Base-by-base conservation (phyloP, 306 rosid species). In the Medicago truncatula region DNA sequence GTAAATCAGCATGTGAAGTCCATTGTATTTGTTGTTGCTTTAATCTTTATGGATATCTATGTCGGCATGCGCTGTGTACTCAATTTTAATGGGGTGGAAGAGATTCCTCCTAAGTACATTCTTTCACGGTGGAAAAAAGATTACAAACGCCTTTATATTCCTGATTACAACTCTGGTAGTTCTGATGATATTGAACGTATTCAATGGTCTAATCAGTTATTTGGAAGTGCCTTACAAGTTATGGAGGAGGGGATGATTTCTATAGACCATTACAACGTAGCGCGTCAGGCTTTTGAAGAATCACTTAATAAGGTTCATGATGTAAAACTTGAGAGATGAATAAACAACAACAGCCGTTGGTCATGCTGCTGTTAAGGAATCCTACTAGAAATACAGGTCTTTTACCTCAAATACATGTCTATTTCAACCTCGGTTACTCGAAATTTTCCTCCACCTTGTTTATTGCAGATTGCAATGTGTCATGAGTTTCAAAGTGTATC, bases 21-120 rank as follows among this genome's bases (percentile, higher is more conserved):
- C 97, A 97, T 20, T 94, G 98, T 83, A 90, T 94, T n/a, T 94
- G 98, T 80, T 87, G 96, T 58, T 89, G 95, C 87, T 94, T 92
- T 64, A 90, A 88, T 77, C 90, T 94, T 58, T 83, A 85, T 13
- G 98, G 98, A 69, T 94, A 94, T 72, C 81, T 94, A 65, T 94
- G 98, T 63, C 89, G 97, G 74, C 98, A 94, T 43, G 90, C 97
- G 0, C 58, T 92, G 39, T 92, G 96, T 84, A 76, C 98, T 94
- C 74, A 91, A 94, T 62, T 94, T 90, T 78, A 94, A 92, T 38
- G 98, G 97, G 57, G 98, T 90, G 73, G 98, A 94, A 76, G 97
- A 94, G 86, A 84, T 94, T 36, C 97, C 96, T 73, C 73, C 88
- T 7, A 92, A 78, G 66, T 94, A 85, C 80, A 69, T 94, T 66